phyloP scores from a whole-genome alignment of 1,284 basidiomycete species.

The Phylloboletellus chloephorus region DNA sequence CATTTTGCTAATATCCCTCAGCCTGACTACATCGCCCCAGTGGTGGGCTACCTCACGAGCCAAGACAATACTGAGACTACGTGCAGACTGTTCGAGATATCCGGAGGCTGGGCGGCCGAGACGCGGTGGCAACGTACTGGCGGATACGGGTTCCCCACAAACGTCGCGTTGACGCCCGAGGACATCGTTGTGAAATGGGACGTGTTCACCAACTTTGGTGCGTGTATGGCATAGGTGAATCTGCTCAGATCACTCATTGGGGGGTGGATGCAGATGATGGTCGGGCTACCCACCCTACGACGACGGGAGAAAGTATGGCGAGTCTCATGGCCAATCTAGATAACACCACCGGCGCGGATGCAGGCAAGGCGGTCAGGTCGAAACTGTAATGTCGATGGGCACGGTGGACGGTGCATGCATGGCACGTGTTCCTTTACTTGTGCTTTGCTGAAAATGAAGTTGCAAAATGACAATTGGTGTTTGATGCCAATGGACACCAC shows the following conservation, averaged over 20 bases:
- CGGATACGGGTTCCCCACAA: slow-evolving; percentile 83
- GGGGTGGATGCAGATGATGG: slow-evolving; percentile 51
- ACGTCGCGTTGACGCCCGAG: slow-evolving; percentile 72
- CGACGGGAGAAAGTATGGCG: slow-evolving; percentile 67
- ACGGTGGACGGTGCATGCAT: too few relatives aligned
- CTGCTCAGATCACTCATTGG: slow-evolving; percentile 1
- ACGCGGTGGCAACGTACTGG: slow-evolving; percentile 91
- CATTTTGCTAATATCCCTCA: slow-evolving; percentile 22
- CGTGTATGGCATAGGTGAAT: slow-evolving; percentile 22
- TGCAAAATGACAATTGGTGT: too few relatives aligned
- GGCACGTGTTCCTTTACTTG: too few relatives aligned
- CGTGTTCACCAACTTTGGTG: slow-evolving; percentile 78
- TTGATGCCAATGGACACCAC: too few relatives aligned
- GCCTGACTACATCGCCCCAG: slow-evolving; percentile 89
- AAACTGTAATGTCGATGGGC: slow-evolving; percentile 46
- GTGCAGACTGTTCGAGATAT: slow-evolving; percentile 82
- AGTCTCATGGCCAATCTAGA: slow-evolving; percentile 80
- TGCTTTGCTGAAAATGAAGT: too few relatives aligned
- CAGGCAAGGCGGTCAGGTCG: slow-evolving; percentile 38
- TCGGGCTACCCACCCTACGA: slow-evolving; percentile 72
- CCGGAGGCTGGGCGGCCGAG: slow-evolving; percentile 90
- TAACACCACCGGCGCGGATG: slow-evolving; percentile 41
- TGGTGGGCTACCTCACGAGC: slow-evolving; percentile 89
- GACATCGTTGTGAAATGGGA: slow-evolving; percentile 76
- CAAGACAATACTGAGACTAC: slow-evolving; percentile 76